Conservation (phyloP, 2,329 filamentous ascomycete genomes). For the Lasiodiplodia sp. region DNA sequence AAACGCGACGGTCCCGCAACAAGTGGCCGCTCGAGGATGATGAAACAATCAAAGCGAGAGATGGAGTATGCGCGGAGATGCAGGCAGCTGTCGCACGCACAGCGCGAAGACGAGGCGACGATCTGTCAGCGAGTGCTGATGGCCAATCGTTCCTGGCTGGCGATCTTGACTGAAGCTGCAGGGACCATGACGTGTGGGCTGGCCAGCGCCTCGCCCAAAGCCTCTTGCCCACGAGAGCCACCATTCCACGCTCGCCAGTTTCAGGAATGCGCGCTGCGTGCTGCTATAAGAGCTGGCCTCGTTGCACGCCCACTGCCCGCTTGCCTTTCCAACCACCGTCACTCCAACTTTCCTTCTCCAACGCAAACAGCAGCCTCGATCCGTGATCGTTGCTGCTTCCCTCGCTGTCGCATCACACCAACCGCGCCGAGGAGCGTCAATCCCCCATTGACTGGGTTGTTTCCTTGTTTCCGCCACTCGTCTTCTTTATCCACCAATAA, state of each 20-base stretch:
- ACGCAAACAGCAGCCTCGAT: slow-evolving; percentile 11
- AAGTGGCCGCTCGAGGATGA: slow-evolving; percentile 7
- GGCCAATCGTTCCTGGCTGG: slow-evolving; percentile 8
- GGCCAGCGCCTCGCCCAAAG: slow-evolving; percentile 6
- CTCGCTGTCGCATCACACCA: background rate
- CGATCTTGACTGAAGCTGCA: slow-evolving; percentile 25
- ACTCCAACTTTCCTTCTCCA: slow-evolving; percentile 1
- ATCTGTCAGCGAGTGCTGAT: background rate
- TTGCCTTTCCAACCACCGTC: background rate
- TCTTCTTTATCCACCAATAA: slow-evolving; percentile 25
- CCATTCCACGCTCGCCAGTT: slow-evolving; percentile 22
- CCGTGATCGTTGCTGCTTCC: slow-evolving; percentile 10
- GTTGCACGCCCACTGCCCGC: background rate
- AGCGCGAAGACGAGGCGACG: slow-evolving; percentile 7
- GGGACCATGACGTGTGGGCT: slow-evolving; percentile 26
- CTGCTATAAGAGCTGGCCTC: slow-evolving; percentile 24
- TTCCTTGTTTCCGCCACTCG: slow-evolving; percentile 24
- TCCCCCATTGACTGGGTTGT: slow-evolving; percentile 27
- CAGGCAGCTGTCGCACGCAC: background rate
- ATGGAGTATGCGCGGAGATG: background rate
- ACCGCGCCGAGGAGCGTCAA: slow-evolving; percentile 7
- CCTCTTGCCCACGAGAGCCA: background rate
- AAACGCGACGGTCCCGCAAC: slow-evolving; percentile 20
- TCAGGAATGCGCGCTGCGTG: slow-evolving; percentile 19
- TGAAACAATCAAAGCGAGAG: slow-evolving; percentile 9